Percentiles rank a stretch among this genome's conserved stretches.
phyloP scores from a whole-genome alignment of 352 stramenopile species.

The Hyaloperonospora brassicae region DNA sequence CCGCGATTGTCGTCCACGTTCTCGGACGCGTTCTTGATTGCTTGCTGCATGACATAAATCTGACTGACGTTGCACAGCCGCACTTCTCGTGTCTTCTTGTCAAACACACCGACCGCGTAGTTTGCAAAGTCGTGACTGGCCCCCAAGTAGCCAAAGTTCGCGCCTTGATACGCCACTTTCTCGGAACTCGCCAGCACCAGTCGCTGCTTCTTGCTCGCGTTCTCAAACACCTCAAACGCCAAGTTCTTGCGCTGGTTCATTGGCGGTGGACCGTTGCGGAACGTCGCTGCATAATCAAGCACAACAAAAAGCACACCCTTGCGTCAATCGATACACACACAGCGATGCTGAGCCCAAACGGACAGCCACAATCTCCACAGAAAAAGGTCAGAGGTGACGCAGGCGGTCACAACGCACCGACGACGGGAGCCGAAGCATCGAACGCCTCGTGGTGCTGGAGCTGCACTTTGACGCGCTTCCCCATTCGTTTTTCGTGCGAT shows the following conservation, averaged over 20 bases:
- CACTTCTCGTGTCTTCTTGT: slow-evolving; percentile 67
- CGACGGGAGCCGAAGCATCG: slow-evolving; percentile 46
- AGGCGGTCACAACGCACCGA: slow-evolving; percentile 32
- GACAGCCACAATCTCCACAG: no score
- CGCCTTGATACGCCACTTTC: slow-evolving; percentile 76
- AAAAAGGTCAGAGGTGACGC: no score
- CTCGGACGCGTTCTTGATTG: slow-evolving; percentile 56
- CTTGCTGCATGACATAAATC: slow-evolving; percentile 84
- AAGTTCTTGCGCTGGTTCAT: slow-evolving; percentile 48
- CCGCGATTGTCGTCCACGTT: slow-evolving; percentile 61
- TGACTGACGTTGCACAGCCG: slow-evolving; percentile 72
- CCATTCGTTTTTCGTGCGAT: slow-evolving; percentile 24
- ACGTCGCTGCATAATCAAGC: slow-evolving; percentile 39
- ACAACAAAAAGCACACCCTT: not conserved
- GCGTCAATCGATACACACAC: no score
- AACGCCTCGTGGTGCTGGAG: slow-evolving; percentile 55
- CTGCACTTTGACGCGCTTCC: slow-evolving; percentile 48
- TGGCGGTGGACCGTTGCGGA: slow-evolving; percentile 70
- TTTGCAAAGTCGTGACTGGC: slow-evolving; percentile 58
- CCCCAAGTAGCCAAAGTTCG: slow-evolving; percentile 79
- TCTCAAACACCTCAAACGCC: slow-evolving; percentile 76
- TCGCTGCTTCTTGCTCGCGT: slow-evolving; percentile 70
- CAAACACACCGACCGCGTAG: slow-evolving; percentile 71
- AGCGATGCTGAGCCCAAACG: no score
- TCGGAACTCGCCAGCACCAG: slow-evolving; percentile 70